A percentile compares a stretch with the other conserved stretches of the same genome.
phyloP scores from a whole-genome alignment of 2,329 filamentous ascomycete genomes.

The Pseudogymnoascus sp. region DNA sequence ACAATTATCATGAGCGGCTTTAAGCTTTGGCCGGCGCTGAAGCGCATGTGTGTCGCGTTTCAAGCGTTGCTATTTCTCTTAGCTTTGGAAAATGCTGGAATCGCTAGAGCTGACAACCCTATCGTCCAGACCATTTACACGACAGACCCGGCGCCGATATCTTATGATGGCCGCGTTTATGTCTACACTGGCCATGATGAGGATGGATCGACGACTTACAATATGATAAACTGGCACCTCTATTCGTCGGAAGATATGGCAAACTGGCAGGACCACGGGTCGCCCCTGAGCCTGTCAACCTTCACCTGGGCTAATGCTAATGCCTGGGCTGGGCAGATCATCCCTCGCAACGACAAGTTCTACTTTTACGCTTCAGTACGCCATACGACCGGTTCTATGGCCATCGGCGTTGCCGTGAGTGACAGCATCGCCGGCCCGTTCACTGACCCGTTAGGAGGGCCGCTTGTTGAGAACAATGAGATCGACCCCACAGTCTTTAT shows the following conservation, averaged over 20 bases:
- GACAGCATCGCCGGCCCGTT: conserved; percentile 32
- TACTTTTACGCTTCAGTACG: conserved; percentile 29
- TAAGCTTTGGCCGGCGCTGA: not conserved
- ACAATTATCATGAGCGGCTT: not conserved
- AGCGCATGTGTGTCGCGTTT: not conserved
- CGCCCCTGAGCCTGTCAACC: conserved; percentile 22
- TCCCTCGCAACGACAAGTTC: conserved; percentile 30
- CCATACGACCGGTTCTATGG: conserved; percentile 20
- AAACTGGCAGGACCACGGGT: conserved; percentile 30
- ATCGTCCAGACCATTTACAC: not conserved
- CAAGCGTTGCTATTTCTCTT: not conserved
- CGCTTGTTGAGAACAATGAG: conserved; percentile 30
- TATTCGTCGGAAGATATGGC: conserved; percentile 29
- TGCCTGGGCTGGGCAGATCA: conserved; percentile 31
- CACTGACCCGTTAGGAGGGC: conserved; percentile 29
- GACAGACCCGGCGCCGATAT: not conserved
- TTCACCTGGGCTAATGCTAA: conserved; percentile 31
- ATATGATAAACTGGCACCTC: not conserved
- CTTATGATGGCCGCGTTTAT: not conserved
- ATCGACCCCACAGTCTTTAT: conserved; percentile 37
- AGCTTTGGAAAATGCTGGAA: not conserved
- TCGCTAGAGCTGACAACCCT: not conserved
- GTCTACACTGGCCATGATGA: not conserved
- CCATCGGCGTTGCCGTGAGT: conserved; percentile 31
- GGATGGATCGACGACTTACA: not conserved